Percentiles rank a stretch among this genome's conserved stretches.
Conservation (phyloP, 2,329 filamentous ascomycete species). For the Apiospora malaysiana region DNA sequence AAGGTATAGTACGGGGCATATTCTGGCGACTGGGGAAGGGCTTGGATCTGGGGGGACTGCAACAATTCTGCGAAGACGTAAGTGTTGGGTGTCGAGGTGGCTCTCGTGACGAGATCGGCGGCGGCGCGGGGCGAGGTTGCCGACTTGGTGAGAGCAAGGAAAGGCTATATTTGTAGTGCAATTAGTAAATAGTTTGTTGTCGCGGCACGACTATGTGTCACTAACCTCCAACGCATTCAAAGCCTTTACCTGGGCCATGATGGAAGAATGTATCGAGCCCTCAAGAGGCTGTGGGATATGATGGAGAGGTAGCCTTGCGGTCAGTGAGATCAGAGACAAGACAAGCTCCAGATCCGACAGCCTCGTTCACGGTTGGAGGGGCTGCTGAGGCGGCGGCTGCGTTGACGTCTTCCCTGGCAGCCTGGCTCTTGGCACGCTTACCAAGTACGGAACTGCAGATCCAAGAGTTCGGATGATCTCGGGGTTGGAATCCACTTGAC, state of each 20-base stretch:
- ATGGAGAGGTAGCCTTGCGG: constrained; percentile 25
- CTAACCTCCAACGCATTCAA: constrained; percentile 67
- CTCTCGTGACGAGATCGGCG: constrained; percentile 83
- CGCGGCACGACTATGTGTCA: constrained; percentile 22
- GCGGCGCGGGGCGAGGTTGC: constrained; percentile 84
- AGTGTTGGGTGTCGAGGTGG: constrained; percentile 87
- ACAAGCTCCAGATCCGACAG: constrained; percentile 20
- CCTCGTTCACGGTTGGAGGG: constrained; percentile 19
- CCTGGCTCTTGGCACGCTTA: constrained; percentile 5
- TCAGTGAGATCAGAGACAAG: constrained; percentile 19
- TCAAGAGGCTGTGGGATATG: constrained; percentile 16
- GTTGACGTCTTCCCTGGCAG: not conserved
- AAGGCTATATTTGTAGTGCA: constrained; percentile 70
- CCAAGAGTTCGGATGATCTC: constrained; percentile 11
- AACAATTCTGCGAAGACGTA: constrained; percentile 96
- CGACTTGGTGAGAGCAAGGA: constrained; percentile 85
- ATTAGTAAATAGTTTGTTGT: constrained; percentile 19
- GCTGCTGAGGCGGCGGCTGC: not conserved
- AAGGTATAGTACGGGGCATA: constrained; percentile 69
- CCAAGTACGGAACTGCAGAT: not conserved
- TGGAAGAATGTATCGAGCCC: constrained; percentile 28
- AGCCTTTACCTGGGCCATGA: constrained; percentile 77
- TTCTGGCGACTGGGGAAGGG: constrained; percentile 66
- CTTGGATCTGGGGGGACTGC: constrained; percentile 77
- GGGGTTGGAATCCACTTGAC: not conserved